These are phyloP conservation scores for Apium graveolens DNA, from an alignment of 129 eudicot genomes.

Conservation along the genomic window DNA sequence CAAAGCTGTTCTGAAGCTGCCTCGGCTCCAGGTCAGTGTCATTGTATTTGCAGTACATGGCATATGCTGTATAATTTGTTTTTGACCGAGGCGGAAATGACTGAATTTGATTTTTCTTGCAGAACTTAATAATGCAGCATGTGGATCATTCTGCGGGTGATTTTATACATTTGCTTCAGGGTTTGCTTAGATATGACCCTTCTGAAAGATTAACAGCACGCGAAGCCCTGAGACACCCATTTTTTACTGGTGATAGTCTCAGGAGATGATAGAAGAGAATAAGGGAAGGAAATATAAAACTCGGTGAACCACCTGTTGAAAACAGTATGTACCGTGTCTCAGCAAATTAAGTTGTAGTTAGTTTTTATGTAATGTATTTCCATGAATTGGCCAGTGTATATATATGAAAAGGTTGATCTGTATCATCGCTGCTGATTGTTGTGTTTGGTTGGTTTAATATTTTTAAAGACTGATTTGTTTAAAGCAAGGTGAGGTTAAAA, in stretches of 20 bases:
- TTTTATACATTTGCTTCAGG: slow-evolving; percentile 65
- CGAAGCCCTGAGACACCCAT: slow-evolving; percentile 74
- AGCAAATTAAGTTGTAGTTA: not conserved
- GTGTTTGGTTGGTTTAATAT: not conserved
- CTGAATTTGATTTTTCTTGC: not conserved
- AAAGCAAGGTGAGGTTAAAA: not conserved
- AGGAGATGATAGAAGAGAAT: slow-evolving; percentile 21
- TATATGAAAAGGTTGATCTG: not conserved
- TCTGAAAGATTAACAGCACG: slow-evolving; percentile 59
- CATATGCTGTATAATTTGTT: not conserved
- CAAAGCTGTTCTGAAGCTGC: slow-evolving; percentile 60
- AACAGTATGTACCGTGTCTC: not conserved
- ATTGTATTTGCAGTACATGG: not conserved
- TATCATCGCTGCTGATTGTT: not conserved
- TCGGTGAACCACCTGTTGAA: not conserved
- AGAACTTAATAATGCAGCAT: slow-evolving; percentile 76
- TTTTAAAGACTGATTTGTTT: no score
- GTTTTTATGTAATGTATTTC: not conserved
- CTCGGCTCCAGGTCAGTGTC: slow-evolving; percentile 54
- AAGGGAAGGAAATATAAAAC: not conserved
- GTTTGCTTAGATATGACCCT: slow-evolving; percentile 64
- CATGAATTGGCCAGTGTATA: not conserved
- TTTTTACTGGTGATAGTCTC: slow-evolving; percentile 54
- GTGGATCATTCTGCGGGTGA: slow-evolving; percentile 69
- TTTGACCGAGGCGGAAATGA: not conserved